Base-by-base conservation (phyloP, 345 rosid genomes). In the Salix dunnii region DNA sequence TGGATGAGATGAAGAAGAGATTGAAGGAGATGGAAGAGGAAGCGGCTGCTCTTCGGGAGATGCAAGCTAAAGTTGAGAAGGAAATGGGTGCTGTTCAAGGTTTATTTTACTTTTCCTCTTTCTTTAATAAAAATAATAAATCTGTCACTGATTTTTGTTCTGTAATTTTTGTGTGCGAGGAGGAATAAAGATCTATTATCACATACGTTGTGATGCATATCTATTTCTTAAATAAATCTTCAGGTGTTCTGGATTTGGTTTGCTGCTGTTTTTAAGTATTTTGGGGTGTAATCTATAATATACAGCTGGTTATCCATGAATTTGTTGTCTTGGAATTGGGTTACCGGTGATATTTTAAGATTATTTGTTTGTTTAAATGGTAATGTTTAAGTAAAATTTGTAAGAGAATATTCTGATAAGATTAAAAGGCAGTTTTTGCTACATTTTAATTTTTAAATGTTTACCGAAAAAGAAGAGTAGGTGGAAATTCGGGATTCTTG, bases 11-110 rank as follows among this genome's bases (percentile, higher is more conserved):
- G 99, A 96, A 96, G 90, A 93, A 85, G 74, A 88, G 99, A 73
- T 84, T 96, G 86, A 93, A 92, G 85, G 98, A 93, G 86, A 96
- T 93, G 91, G 99, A 96, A 79, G 99, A 96, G 80, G 98, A 96
- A 74, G 98, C 98, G 21, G 96, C 97, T 18, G 97, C 98, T 78
- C 94, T 96, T 33, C 93, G 99, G 23, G 99, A 96, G 90, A 96
- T 96, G 97, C 98, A 96, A 82, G 93, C 94, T 70, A 96, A 96
- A 83, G 99, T 92, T 36, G 97, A 96, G 92, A 91, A 91, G 76
- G 99, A 96, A 67, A 96, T 93, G 97, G 99, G 98, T 70, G 90
- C 91, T 58, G 92, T 79, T 70, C 94, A 87, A 93, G 99, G 99
- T 92, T 75, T 74, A 25, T 66, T 64, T 76, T 30, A 62, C 30